These are phyloP conservation scores for Penstemon barbatus DNA, from an alignment of 257 asterid genomes.

Conservation along the genomic window DNA sequence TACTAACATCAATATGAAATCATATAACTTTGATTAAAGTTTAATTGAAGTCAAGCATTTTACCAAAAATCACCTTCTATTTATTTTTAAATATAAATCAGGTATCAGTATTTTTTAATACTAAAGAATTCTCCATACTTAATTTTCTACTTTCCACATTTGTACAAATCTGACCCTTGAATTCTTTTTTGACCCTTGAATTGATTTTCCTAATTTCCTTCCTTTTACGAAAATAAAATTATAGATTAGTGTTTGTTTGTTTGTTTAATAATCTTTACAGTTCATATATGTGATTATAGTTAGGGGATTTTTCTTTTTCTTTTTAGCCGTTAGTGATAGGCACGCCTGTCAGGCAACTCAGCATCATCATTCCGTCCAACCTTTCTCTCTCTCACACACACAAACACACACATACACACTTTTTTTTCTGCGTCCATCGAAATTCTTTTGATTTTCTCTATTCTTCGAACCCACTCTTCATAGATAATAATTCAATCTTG, in stretches of 20 bases:
- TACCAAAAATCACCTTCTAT: too few relatives aligned
- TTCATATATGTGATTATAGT: slow-evolving; percentile 41
- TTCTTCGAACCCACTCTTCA: slow-evolving; percentile 21
- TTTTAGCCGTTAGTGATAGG: slow-evolving; percentile 60
- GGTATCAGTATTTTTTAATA: too few relatives aligned
- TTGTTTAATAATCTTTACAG: slow-evolving; percentile 36
- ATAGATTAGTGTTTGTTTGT: too few relatives aligned
- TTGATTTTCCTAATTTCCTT: not conserved
- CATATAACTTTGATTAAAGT: too few relatives aligned
- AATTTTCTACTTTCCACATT: too few relatives aligned
- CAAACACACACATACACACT: slow-evolving; percentile 12
- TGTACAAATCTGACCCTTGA: too few relatives aligned
- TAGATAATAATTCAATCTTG: too few relatives aligned
- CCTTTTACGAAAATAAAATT: not conserved
- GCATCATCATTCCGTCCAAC: slow-evolving; percentile 41
- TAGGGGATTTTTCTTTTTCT: slow-evolving; percentile 30
- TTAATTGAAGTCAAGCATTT: too few relatives aligned
- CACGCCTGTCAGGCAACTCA: slow-evolving; percentile 42
- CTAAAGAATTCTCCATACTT: too few relatives aligned
- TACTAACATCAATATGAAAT: too few relatives aligned
- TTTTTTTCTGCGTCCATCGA: slow-evolving; percentile 18
- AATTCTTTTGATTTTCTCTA: slow-evolving; percentile 23
- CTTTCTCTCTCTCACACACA: slow-evolving; percentile 32
- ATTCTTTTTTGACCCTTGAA: not conserved
- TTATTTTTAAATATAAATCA: too few relatives aligned